Evolutionary conservation across 768 basidiomycete genomes (phyloP).

Genomic region (Suillus luteus): DNA sequence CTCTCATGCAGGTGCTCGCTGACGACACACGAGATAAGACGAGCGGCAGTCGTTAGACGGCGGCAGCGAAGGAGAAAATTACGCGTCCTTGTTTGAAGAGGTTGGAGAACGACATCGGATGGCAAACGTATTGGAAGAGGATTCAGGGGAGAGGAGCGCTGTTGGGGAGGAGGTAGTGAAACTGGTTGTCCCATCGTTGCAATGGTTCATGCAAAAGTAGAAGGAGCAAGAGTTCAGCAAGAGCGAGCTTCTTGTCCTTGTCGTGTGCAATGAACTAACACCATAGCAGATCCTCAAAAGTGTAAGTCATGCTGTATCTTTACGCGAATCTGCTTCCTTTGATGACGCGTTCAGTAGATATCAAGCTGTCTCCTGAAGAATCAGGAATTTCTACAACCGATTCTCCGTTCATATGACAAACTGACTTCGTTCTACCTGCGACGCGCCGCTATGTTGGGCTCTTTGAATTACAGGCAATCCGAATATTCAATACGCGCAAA

Average conservation of each 20-base stretch:
- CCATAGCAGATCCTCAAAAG: slow-evolving; percentile 46
- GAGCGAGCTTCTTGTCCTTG: slow-evolving; percentile 47
- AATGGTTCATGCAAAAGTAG: slow-evolving; percentile 74
- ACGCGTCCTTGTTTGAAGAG: slow-evolving; percentile 44
- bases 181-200: slow-evolving; percentile 73
- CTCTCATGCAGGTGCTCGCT: slow-evolving; percentile 64
- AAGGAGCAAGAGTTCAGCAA: slow-evolving; percentile 84
- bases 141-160: slow-evolving; percentile 55
- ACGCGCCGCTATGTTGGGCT: not conserved
- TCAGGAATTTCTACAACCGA: slow-evolving; percentile 59
- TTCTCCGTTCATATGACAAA: not conserved
- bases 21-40: slow-evolving; percentile 51
- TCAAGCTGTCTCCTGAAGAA: slow-evolving; percentile 76
- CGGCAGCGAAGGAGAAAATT: slow-evolving; percentile 78
- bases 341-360: slow-evolving; percentile 51
- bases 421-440: not conserved
- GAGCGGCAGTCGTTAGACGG: slow-evolving; percentile 43
- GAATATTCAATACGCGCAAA: not conserved
- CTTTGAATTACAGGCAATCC: not conserved
- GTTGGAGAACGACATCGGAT: slow-evolving; percentile 71
- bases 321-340: not conserved
- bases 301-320: slow-evolving; percentile 38
- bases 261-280: slow-evolving; percentile 9
- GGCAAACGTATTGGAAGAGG: slow-evolving; percentile 71
- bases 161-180: slow-evolving; percentile 75